phyloP scores from a whole-genome alignment of 2,329 filamentous ascomycete genomes.

The Talaromyces pinophilus region DNA sequence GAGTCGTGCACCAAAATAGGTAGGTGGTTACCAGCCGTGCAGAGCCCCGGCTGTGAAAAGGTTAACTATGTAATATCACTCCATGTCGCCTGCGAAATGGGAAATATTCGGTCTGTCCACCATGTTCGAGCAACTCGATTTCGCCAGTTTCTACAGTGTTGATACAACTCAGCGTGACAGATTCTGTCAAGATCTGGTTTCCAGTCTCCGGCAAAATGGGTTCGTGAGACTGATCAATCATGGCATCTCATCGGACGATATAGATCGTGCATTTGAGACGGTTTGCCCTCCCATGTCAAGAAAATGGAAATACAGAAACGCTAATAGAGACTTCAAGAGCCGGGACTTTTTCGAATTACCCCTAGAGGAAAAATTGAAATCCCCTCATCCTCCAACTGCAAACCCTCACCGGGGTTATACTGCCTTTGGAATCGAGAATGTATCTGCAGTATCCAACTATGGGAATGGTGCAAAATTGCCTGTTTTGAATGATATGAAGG shows the following conservation, averaged over 20 bases:
- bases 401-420: constrained; percentile 37
- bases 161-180: neutral
- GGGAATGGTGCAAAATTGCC: constrained; percentile 4
- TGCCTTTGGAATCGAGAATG: constrained; percentile 35
- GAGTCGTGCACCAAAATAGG: neutral
- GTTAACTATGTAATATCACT: neutral
- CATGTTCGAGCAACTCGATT: constrained; percentile 14
- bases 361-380: constrained; percentile 32
- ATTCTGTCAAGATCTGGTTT: constrained; percentile 9
- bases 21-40: neutral
- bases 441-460: constrained; percentile 32
- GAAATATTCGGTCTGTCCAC: neutral
- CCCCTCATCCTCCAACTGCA: constrained; percentile 33
- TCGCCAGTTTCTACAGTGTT: neutral
- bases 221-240: constrained; percentile 23
- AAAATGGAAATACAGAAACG: neutral
- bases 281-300: neutral
- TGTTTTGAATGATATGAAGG: constrained; percentile 17
- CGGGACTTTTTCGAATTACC: constrained; percentile 32
- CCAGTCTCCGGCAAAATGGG: constrained; percentile 16
- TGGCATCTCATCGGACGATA: constrained; percentile 13
- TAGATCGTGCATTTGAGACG: constrained; percentile 18
- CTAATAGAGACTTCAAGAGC: constrained; percentile 6
- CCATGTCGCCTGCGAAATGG: neutral
- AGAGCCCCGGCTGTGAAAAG: neutral